Percentiles rank a stretch among this genome's conserved stretches.
Conservation (phyloP, 1,284 basidiomycete species). For the Termitomyces sp. region DNA sequence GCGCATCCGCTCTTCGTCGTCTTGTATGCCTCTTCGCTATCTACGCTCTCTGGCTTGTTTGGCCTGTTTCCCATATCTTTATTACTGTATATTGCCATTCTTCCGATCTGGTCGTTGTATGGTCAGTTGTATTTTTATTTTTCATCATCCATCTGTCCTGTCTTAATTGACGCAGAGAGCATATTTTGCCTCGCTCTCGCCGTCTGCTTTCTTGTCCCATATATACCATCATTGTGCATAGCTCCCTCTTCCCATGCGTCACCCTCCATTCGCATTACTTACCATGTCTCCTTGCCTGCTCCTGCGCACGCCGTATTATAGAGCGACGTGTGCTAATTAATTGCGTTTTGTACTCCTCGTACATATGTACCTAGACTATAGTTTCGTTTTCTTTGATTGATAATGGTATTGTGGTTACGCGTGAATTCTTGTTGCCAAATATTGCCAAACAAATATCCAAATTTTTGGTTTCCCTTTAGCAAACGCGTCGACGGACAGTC, state of each 20-base stretch:
- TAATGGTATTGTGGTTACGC: conserved; percentile 2
- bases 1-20: neutral
- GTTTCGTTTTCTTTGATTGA: conserved; percentile 3
- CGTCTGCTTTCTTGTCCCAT: conserved; percentile 6
- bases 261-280: neutral
- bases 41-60: conserved; percentile 5
- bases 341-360: conserved; percentile 7
- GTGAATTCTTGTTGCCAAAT: conserved; percentile 19
- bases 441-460: conserved; percentile 18
- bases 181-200: neutral
- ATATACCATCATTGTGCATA: conserved; percentile 9
- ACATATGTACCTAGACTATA: conserved; percentile 12
- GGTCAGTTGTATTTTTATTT: conserved; percentile 10
- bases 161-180: neutral
- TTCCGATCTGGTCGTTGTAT: conserved; percentile 9
- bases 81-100: conserved; percentile 35
- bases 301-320: neutral
- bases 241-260: conserved; percentile 5
- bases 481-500: conserved; percentile 12
- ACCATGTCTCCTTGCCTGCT: neutral
- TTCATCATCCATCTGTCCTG: neutral
- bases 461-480: conserved; percentile 11
- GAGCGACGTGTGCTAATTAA: conserved; percentile 2
- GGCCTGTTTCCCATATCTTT: conserved; percentile 28
- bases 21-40: conserved; percentile 12